Base-by-base conservation (phyloP, 306 rosid genomes). In the Lithocarpus polystachyus region DNA sequence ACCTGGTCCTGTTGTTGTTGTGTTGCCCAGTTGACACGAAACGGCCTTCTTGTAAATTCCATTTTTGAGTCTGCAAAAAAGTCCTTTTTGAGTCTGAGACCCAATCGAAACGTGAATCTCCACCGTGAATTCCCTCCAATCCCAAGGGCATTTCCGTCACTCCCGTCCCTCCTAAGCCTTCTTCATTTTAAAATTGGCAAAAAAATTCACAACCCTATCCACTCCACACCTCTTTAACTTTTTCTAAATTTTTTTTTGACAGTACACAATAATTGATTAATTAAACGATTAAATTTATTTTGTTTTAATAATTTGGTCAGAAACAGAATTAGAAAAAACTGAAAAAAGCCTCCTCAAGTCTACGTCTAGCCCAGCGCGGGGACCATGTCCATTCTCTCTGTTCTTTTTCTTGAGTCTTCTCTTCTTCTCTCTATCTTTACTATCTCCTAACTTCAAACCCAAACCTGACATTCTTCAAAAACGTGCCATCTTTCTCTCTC, bases 161-260 rank as follows among this genome's bases (percentile, higher is more conserved):
- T 1, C 17, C 14, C 0, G 10, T 9, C 53, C 15, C 53, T 48
- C 53, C 53, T 1, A 48, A 48, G 5, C 15, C 12, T 12, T 48
- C 12, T 12, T 48, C 4, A 10, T 11, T 48, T 35, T 33, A n/a
- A 20, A 12, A 56, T 14, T 22, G 26, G 78, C 68, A 57, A 56
- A 71, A 43, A 55, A 55, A 2, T 5, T 68, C 71, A 2, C 76
- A 75, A 57, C 17, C 76, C 71, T 75, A 75, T 75, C 80, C 84
- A 70, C 71, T 45, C 45, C 72, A 33, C 12, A 1, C 43, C 12
- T 40, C 56, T 51, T 8, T 48, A 48, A 48, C 53, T 48, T 24
- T 55, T 40, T 45, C 12, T 40, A 40, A 72, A 6, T 60, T n/a
- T 2, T 9, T 3, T 14, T 23, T 28, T 6, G n/a, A n/a, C n/a